Percentiles rank a stretch among this genome's conserved stretches.
Conservation (phyloP, 106 monocot genomes). For the Allium sativum region DNA sequence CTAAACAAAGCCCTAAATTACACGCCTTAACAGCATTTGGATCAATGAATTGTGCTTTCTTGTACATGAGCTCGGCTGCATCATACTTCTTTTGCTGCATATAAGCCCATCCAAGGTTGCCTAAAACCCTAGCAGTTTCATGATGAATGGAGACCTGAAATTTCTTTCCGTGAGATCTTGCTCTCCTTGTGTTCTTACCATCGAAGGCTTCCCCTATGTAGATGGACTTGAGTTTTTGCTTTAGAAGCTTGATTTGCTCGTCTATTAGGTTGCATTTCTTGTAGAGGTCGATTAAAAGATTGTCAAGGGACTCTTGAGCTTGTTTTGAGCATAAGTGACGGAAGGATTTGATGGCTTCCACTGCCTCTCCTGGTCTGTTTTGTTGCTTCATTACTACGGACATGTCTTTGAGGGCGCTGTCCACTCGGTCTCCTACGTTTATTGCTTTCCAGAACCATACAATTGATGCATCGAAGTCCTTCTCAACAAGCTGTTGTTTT, state of each 20-base stretch:
- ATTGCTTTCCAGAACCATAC: constrained; percentile 33
- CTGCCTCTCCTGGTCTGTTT: constrained; percentile 27
- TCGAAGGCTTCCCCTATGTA: constrained; percentile 19
- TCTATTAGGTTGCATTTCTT: constrained; percentile 29
- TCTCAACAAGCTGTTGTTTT: constrained; percentile 18
- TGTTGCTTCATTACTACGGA: constrained; percentile 20
- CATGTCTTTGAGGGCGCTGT: constrained; percentile 45
- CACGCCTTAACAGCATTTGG: constrained; percentile 21
- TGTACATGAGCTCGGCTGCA: constrained; percentile 19
- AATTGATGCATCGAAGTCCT: constrained; percentile 23
- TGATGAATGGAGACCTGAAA: constrained; percentile 12
- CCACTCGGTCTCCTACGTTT: constrained; percentile 26
- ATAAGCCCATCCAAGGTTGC: constrained; percentile 28
- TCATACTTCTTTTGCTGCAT: constrained; percentile 24
- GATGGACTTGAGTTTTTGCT: constrained; percentile 14
- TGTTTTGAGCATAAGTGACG: constrained; percentile 16
- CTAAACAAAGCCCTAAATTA: constrained; percentile 26
- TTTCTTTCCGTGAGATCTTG: constrained; percentile 18
- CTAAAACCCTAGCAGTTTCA: constrained; percentile 24
- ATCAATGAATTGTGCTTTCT: constrained; percentile 18
- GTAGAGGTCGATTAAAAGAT: constrained; percentile 32
- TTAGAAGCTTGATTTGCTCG: constrained; percentile 22
- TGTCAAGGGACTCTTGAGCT: constrained; percentile 31
- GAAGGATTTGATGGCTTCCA: constrained; percentile 35
- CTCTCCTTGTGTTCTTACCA: constrained; percentile 10